Base-by-base conservation (phyloP, 2,329 filamentous ascomycete species). In the Aspergillus unguis region DNA sequence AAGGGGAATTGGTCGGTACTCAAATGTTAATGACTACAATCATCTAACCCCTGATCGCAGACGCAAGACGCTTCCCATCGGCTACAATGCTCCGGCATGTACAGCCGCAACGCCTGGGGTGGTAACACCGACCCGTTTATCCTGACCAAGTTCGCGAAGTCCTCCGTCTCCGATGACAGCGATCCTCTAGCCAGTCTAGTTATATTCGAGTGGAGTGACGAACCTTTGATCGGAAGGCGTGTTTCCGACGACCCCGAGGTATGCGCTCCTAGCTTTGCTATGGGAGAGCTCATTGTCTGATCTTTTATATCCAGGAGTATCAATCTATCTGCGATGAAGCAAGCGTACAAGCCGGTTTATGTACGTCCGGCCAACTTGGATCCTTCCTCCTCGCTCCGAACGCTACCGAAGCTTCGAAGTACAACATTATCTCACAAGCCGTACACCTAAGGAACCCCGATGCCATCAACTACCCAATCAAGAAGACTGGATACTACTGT, bases 401-500 rank as follows among this genome's bases (percentile, higher is more conserved):
- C 68, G 87, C 88, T 46, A 87, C 85, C 38, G 81, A 87, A 32
- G 75, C 80, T 44, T 88, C 90, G 28, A 81, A 80, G 53, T 88
- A 82, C 59, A 71, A 86, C 44, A 89, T 99, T 61, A 77, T 88
- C 59, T 92, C 90, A 55, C 79, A 88, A 70, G 90, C 91, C 7
- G 78, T 97, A 54, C 85, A 96, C 67, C 79, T 97, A 47, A 92
- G 90, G 59, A 78, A 88, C 51, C 81, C 89, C 1, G 70, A 74
- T 23, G 77, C 80, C 8, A 83, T 95, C 69, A 88, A 90, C 58
- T 99, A 97, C 69, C 79, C 83, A 5, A 85, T 96, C 63, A 86
- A 86, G 65, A 90, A 90, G 71, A 99, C 94, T 0, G 94, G 94
- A 28, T 99, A 96, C 74, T 99, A 96, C 72, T 99, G 94, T 65